Conservation (phyloP, 129 eudicot species). For the Escallonia rubra region DNA sequence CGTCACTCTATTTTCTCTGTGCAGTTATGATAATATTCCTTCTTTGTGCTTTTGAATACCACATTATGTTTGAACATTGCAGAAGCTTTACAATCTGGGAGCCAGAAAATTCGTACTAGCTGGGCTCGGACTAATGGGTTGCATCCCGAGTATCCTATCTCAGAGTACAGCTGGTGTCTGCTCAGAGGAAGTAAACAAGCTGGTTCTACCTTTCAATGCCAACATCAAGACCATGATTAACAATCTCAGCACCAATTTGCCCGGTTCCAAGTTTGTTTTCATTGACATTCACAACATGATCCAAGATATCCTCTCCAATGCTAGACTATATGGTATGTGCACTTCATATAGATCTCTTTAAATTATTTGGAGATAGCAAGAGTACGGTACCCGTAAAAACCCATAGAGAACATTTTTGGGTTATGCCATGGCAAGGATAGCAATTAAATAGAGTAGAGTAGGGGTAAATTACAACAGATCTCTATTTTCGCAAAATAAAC, state of each 20-base stretch:
- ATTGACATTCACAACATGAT: constrained; percentile 71
- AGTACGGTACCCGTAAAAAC: too few relatives aligned
- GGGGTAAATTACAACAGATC: too few relatives aligned
- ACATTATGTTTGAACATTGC: not conserved
- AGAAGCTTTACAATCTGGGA: constrained; percentile 89
- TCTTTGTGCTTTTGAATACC: not conserved
- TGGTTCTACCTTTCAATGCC: constrained; percentile 61
- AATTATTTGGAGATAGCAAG: too few relatives aligned
- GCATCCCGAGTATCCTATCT: constrained; percentile 88
- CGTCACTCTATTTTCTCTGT: too few relatives aligned
- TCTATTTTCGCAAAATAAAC: too few relatives aligned
- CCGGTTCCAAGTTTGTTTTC: constrained; percentile 58
- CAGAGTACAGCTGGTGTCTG: constrained; percentile 45
- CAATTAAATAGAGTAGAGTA: too few relatives aligned
- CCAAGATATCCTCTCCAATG: constrained; percentile 64
- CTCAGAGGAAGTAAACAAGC: constrained; percentile 67
- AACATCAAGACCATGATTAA: constrained; percentile 69
- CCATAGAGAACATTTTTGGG: too few relatives aligned
- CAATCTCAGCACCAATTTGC: constrained; percentile 60
- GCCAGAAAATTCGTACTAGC: constrained; percentile 73
- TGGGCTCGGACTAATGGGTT: constrained; percentile 86
- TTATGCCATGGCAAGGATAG: too few relatives aligned
- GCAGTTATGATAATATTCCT: not conserved
- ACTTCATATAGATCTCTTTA: too few relatives aligned
- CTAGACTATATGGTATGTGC: constrained; percentile 53